Evolutionary conservation across 345 rosid species (phyloP).

Genomic region (Eucalyptus marginata): DNA sequence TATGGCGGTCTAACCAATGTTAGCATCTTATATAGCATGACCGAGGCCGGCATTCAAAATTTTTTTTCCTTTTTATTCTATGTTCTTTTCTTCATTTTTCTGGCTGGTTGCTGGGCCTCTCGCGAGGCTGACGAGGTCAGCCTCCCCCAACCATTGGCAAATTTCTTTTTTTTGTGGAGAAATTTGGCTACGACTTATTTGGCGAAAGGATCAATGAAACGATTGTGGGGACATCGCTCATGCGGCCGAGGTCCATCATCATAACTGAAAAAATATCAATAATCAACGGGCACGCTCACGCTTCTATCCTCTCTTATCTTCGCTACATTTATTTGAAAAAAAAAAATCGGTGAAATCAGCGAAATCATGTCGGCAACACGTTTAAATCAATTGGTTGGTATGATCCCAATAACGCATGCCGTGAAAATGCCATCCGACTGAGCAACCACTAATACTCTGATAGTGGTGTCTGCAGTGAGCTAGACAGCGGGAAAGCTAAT

Average conservation of each 20-base stretch:
- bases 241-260: neutral
- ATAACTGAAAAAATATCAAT: neutral
- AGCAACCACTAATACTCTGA: neutral
- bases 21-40: fast-evolving
- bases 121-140: neutral
- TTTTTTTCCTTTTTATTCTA: too few species aligned
- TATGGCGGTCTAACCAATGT: too few species aligned
- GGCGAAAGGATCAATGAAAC: neutral
- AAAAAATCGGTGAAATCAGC: neutral
- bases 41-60: too few species aligned
- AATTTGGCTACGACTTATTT: neutral
- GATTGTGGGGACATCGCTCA: neutral
- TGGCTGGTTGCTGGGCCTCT: neutral
- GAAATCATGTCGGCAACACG: neutral
- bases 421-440: neutral
- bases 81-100: too few species aligned
- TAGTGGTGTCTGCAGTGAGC: neutral
- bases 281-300: neutral
- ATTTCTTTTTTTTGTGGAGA: neutral
- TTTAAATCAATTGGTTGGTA: neutral
- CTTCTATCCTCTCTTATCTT: neutral
- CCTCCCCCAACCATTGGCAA: too few species aligned
- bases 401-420: neutral
- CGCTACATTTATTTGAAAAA: neutral
- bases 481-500: neutral